phyloP scores from a whole-genome alignment of 163 green algal genomes.

The Scenedesmus sp. region DNA sequence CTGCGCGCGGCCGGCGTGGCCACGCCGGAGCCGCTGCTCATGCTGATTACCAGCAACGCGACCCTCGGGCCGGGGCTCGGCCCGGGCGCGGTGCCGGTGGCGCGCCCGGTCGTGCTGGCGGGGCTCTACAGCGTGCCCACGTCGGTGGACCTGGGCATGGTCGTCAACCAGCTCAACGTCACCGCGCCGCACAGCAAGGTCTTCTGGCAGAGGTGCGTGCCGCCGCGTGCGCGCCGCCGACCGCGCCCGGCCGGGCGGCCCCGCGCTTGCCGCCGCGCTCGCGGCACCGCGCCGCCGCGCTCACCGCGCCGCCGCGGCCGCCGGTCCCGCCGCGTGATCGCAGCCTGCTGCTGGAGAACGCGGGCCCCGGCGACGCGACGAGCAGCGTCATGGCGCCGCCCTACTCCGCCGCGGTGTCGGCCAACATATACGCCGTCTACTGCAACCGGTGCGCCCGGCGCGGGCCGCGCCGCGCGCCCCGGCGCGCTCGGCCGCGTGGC shows the following conservation, averaged over 20 bases:
- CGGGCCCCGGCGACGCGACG: conserved; percentile 24
- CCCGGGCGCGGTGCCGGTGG: not conserved
- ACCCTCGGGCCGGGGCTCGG: conserved; percentile 1
- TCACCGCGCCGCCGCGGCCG: no score
- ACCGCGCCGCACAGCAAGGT: conserved; percentile 18
- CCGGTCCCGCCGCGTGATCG: no score
- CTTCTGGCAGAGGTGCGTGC: conserved; percentile 18
- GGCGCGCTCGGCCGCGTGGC: no score
- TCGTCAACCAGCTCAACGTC: conserved; percentile 44
- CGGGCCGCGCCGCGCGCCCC: not conserved
- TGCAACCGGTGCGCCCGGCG: conserved; percentile 16
- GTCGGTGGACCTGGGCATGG: conserved; percentile 42
- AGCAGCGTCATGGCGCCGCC: not conserved
- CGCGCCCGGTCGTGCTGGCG: not conserved
- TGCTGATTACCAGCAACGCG: conserved; percentile 7
- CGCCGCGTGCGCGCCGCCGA: no score
- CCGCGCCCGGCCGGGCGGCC: no score
- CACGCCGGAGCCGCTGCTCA: conserved; percentile 11
- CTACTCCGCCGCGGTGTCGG: not conserved
- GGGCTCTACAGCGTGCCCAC: conserved; percentile 11
- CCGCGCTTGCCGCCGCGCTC: no score
- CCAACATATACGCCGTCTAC: conserved; percentile 28
- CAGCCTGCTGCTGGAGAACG: conserved; percentile 32
- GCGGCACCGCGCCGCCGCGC: no score
- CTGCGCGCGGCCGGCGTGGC: not conserved